phyloP scores from a whole-genome alignment of 1,139 yeast genomes.

The Schizosaccharomyces versatilis region DNA sequence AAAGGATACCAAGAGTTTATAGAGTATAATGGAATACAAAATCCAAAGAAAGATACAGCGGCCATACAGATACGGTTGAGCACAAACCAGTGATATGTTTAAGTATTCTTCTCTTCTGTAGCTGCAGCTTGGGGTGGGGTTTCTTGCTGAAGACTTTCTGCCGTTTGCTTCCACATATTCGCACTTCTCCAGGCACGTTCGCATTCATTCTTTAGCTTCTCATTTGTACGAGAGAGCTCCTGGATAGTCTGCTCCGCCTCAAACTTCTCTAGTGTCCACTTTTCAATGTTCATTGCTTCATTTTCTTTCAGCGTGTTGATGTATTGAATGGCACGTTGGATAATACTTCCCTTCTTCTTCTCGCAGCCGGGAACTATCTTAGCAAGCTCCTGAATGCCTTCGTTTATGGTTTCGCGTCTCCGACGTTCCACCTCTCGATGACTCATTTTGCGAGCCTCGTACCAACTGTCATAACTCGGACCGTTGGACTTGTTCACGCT shows the following conservation, averaged over 20 bases:
- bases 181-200: conserved; percentile 85
- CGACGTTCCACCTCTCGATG: conserved; percentile 96
- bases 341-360: conserved; percentile 74
- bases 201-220: conserved; percentile 54
- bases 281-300: conserved; percentile 21
- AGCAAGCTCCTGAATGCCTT: conserved; percentile 69
- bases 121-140: no score
- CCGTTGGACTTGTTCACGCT: no score
- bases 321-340: conserved; percentile 71
- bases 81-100: no score
- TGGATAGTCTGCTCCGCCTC: conserved; percentile 78
- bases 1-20: no score
- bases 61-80: no score
- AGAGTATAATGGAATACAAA: no score
- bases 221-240: conserved; percentile 56
- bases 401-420: conserved; percentile 77
- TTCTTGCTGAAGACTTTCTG: background rate
- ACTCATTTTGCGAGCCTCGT: conserved; percentile 58
- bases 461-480: conserved; percentile 46
- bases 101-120: no score
- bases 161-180: conserved; percentile 43
- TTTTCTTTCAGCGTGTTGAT: conserved; percentile 52
- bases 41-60: no score
- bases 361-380: conserved; percentile 69
- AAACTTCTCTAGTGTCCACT: conserved; percentile 82